A percentile compares a stretch with the other conserved stretches of the same genome.
These are phyloP conservation scores for Cercospora zeina DNA, from an alignment of 2,329 filamentous ascomycete genomes.

Conservation along the genomic window DNA sequence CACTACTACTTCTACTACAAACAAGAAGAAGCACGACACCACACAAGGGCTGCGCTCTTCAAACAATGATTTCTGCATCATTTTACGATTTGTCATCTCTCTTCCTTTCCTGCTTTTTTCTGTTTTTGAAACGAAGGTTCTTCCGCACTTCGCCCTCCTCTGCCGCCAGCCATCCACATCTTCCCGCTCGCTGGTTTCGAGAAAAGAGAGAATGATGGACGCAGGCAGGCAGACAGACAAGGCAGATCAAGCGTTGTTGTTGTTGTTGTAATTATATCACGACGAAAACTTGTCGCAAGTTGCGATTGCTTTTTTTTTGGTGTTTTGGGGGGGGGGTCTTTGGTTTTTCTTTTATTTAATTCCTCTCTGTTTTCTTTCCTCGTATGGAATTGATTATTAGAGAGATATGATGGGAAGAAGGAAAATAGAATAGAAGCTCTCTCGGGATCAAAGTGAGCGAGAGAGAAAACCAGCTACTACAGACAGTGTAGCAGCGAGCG, in stretches of 20 bases:
- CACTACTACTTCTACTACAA: background rate
- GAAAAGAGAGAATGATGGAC: too few species aligned
- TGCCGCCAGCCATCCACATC: background rate
- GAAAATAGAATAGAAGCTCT: too few species aligned
- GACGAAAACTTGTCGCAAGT: slow-evolving; percentile 8
- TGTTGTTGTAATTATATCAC: slow-evolving; percentile 12
- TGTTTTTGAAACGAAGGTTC: background rate
- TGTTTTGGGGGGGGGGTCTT: background rate
- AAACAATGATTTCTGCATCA: slow-evolving; percentile 6
- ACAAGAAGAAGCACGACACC: background rate
- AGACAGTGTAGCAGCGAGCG: too few species aligned
- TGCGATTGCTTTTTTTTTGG: background rate
- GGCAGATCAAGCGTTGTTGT: too few species aligned
- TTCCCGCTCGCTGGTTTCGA: slow-evolving; percentile 6
- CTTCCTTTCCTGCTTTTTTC: background rate
- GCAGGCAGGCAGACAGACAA: background rate
- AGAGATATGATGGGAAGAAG: too few species aligned
- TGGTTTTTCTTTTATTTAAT: background rate
- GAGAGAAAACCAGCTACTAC: too few species aligned
- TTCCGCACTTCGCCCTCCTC: background rate
- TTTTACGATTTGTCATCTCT: background rate
- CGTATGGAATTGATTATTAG: too few species aligned
- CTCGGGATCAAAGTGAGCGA: too few species aligned
- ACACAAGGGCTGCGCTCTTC: slow-evolving; percentile 5
- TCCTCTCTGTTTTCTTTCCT: background rate